These are phyloP conservation scores for Warburgia ugandensis DNA, from an alignment of 164 flowering plant species.

Conservation along the genomic window DNA sequence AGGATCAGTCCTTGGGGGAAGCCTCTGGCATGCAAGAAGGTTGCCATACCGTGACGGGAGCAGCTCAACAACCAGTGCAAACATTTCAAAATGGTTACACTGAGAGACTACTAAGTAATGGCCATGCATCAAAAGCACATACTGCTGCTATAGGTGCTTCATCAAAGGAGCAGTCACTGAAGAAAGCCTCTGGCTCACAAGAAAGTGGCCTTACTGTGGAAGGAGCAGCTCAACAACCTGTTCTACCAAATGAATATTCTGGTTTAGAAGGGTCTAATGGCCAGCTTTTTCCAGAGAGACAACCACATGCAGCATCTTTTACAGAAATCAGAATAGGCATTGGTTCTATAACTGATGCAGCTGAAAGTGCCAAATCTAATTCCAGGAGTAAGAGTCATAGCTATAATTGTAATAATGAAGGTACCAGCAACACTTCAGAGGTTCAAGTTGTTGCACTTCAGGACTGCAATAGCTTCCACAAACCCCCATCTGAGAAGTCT, in stretches of 20 bases:
- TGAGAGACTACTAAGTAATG: no score
- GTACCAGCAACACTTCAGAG: constrained; percentile 8
- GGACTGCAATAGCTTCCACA: constrained; percentile 2
- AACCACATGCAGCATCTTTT: no score
- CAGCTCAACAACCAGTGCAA: no score
- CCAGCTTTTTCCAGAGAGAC: no score
- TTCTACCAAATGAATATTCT: constrained; percentile 2
- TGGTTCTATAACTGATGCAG: no score
- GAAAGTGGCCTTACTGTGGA: neutral
- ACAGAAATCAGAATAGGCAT: no score
- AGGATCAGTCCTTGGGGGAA: neutral
- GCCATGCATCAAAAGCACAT: no score
- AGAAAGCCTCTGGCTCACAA: constrained; percentile 18
- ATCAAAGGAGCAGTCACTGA: constrained; percentile 9
- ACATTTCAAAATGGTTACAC: no score
- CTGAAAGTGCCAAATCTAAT: constrained; percentile 5
- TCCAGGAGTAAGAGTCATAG: neutral
- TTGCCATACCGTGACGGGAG: no score
- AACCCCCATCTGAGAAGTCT: constrained; percentile 7
- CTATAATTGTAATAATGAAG: neutral
- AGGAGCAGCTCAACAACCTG: constrained; percentile 8
- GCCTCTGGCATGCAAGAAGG: no score
- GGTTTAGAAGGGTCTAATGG: no score
- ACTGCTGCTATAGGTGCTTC: neutral
- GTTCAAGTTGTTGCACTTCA: constrained; percentile 6